These are phyloP conservation scores for Fusarium ramigenum DNA, from an alignment of 2,329 filamentous ascomycete genomes.

Conservation along the genomic window DNA sequence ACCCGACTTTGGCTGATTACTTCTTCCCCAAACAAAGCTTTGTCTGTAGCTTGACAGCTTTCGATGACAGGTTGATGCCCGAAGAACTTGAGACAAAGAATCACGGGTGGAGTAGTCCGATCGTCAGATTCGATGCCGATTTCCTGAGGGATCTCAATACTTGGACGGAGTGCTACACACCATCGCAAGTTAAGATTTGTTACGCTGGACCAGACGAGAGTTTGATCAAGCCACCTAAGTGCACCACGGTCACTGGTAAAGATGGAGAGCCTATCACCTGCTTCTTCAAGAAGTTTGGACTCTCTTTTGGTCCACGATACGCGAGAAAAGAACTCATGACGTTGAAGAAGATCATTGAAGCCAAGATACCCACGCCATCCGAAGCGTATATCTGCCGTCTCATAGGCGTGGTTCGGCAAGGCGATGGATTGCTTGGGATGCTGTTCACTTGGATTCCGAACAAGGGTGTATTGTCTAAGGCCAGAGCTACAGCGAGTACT, in stretches of 20 bases:
- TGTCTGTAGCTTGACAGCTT: fast-evolving
- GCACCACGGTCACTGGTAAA: fast-evolving
- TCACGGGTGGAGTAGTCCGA: not conserved
- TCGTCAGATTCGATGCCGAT: not conserved
- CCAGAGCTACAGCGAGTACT: not conserved
- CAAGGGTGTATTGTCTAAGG: not conserved
- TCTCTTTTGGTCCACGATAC: not conserved
- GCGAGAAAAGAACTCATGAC: not conserved
- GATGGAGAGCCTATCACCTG: not conserved
- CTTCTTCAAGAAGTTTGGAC: not conserved
- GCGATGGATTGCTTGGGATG: not conserved
- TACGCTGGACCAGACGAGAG: not conserved
- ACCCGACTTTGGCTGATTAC: not conserved
- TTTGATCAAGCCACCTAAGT: not conserved
- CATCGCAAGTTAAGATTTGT: not conserved
- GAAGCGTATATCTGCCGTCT: not conserved
- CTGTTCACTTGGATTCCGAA: not conserved
- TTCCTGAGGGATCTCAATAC: not conserved
- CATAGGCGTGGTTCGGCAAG: fast-evolving
- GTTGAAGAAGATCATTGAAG: not conserved
- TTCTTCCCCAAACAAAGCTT: not conserved
- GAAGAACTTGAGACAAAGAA: fast-evolving
- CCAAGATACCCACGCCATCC: fast-evolving
- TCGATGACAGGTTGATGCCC: not conserved
- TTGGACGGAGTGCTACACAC: not conserved